phyloP scores from a whole-genome alignment of 345 rosid species.

The Camelina hispida region DNA sequence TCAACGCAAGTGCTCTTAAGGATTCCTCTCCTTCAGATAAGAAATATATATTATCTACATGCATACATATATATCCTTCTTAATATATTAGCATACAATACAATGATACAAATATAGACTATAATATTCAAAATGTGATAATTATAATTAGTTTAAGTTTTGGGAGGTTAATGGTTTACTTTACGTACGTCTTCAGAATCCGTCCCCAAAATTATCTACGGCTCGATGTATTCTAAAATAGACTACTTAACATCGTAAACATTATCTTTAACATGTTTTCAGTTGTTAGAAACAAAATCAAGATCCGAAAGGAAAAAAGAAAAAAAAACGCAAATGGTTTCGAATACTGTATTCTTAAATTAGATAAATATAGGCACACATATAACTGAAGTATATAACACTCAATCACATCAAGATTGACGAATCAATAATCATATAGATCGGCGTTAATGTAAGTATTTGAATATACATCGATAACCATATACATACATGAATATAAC shows the following conservation, averaged over 20 bases:
- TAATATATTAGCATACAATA: not conserved
- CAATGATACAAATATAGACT: not conserved
- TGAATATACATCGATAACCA: conserved; percentile 33
- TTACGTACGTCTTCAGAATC: conserved; percentile 21
- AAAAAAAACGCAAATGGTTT: not conserved
- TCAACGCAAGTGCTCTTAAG: conserved; percentile 14
- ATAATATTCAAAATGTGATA: not conserved
- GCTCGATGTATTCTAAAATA: not conserved
- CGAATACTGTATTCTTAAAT: not conserved
- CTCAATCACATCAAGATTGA: conserved; percentile 21
- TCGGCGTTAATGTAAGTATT: conserved; percentile 35
- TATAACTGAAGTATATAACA: conserved; percentile 11
- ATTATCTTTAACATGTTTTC: not conserved
- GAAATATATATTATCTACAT: not conserved
- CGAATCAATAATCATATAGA: conserved; percentile 23
- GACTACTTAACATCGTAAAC: conserved; percentile 3
- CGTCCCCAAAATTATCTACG: not conserved
- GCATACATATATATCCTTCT: not conserved
- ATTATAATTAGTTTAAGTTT: not conserved
- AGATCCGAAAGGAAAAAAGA: not conserved
- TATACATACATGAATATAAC: conserved; percentile 22
- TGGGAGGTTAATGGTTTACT: not conserved
- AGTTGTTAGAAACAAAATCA: conserved; percentile 1
- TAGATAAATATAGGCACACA: not conserved
- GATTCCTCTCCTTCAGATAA: conserved; percentile 6